Conservation (phyloP, 208 protist species). For the Porcisia deanei region DNA sequence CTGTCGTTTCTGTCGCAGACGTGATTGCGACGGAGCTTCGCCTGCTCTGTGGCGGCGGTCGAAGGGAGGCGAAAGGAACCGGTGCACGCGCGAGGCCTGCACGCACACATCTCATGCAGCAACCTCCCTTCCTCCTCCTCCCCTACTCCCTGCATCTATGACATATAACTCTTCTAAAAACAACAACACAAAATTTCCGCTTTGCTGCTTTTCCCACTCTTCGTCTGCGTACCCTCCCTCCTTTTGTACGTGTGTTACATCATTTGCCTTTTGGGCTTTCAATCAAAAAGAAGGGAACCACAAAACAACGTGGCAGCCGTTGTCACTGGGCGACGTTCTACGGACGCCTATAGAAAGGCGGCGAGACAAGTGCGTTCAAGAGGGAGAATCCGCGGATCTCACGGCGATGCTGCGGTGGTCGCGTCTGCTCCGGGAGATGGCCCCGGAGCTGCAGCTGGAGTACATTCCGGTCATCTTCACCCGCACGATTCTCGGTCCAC, state of each 20-base stretch:
- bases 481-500: constrained; percentile 83
- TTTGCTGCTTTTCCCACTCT: not conserved
- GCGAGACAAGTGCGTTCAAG: too few relatives aligned
- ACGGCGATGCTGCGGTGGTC: constrained; percentile 67
- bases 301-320: not conserved
- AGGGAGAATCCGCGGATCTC: not conserved
- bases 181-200: not conserved
- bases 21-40: not conserved
- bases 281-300: not conserved
- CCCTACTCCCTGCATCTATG: not conserved
- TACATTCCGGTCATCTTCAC: constrained; percentile 89
- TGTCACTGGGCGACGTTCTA: not conserved
- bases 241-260: not conserved
- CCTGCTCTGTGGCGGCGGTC: not conserved
- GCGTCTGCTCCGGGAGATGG: constrained; percentile 75
- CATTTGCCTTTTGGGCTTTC: not conserved
- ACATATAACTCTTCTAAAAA: too few relatives aligned
- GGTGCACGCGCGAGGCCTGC: not conserved
- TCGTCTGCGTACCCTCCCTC: not conserved
- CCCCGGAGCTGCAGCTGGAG: constrained; percentile 89
- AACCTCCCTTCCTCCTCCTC: not conserved
- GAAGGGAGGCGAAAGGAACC: not conserved
- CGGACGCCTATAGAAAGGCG: not conserved
- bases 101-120: not conserved
- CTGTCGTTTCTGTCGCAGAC: not conserved